Conservation (phyloP, 306 rosid genomes). For the Gastrolobium bilobum region DNA sequence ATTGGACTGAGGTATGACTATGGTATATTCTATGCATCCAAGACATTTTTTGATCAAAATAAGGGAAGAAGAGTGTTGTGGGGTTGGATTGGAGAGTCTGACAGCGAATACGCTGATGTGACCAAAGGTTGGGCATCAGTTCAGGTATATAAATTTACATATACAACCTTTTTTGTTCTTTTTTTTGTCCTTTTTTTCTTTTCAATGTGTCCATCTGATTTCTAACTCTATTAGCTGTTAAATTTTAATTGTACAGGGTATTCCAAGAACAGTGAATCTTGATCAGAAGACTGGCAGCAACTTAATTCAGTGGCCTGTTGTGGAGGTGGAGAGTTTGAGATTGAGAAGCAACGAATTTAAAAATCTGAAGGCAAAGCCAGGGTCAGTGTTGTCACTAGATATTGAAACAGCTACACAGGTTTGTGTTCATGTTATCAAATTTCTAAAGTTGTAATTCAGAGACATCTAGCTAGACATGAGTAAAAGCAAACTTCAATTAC, state of each 20-base stretch:
- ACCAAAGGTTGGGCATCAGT: conserved; percentile 95
- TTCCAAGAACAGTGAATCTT: conserved; percentile 81
- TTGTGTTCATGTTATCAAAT: conserved; percentile 32
- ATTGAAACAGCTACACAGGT: conserved; percentile 87
- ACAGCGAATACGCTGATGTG: conserved; percentile 83
- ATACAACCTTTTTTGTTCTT: not conserved
- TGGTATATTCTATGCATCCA: conserved; percentile 90
- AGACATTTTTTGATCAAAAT: conserved; percentile 76
- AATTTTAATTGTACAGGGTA: conserved; percentile 56
- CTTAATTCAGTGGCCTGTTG: conserved; percentile 94
- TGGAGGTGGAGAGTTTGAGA: conserved; percentile 81
- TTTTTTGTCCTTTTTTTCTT: not conserved
- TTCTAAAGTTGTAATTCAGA: not conserved
- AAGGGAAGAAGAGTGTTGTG: conserved; percentile 83
- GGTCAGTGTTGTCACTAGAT: conserved; percentile 72
- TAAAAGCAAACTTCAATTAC: not conserved
- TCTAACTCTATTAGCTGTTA: not conserved
- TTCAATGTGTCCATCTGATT: not conserved
- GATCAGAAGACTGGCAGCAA: conserved; percentile 81
- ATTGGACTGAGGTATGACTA: conserved; percentile 87
- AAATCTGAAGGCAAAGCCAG: conserved; percentile 66
- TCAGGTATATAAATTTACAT: conserved; percentile 66
- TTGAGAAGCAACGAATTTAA: conserved; percentile 61
- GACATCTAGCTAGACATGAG: not conserved
- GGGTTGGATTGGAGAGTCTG: conserved; percentile 98